Percentiles rank a stretch among this genome's conserved stretches.
phyloP scores from a whole-genome alignment of 2,329 filamentous ascomycete genomes.

The Golovinomyces cichoracearum region DNA sequence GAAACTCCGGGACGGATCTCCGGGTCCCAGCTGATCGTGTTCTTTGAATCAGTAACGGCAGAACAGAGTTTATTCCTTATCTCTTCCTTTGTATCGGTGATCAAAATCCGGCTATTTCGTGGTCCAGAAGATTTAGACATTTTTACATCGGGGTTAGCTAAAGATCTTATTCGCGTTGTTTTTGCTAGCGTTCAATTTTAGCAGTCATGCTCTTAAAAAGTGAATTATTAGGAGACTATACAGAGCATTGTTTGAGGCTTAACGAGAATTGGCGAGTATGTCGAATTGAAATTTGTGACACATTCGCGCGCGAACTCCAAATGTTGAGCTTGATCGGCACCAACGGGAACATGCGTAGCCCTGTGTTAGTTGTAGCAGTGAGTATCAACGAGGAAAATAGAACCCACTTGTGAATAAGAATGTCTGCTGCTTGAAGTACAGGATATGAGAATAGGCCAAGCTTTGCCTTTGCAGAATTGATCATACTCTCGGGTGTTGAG shows the following conservation, averaged over 20 bases:
- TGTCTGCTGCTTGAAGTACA: conserved; percentile 81
- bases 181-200: conserved; percentile 18
- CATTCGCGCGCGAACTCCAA: conserved; percentile 77
- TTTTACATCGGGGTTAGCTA: conserved; percentile 50
- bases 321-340: conserved; percentile 85
- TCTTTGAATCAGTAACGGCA: conserved; percentile 50
- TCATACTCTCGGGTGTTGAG: not conserved
- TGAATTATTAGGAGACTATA: conserved; percentile 16
- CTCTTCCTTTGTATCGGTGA: conserved; percentile 40
- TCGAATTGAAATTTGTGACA: conserved; percentile 63
- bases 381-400: not conserved
- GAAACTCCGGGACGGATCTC: conserved; percentile 49
- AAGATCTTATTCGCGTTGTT: conserved; percentile 68
- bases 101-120: conserved; percentile 49
- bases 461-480: conserved; percentile 38
- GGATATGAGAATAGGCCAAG: conserved; percentile 89
- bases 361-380: conserved; percentile 18
- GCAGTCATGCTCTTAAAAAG: not conserved
- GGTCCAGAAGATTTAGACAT: conserved; percentile 80
- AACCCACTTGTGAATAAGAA: conserved; percentile 51
- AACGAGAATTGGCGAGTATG: conserved; percentile 37
- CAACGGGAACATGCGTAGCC: conserved; percentile 83
- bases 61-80: conserved; percentile 44
- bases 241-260: conserved; percentile 47
- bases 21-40: conserved; percentile 47